These are phyloP conservation scores for Cryphonectria japonica DNA, from an alignment of 2,329 filamentous ascomycete species.

Conservation along the genomic window DNA sequence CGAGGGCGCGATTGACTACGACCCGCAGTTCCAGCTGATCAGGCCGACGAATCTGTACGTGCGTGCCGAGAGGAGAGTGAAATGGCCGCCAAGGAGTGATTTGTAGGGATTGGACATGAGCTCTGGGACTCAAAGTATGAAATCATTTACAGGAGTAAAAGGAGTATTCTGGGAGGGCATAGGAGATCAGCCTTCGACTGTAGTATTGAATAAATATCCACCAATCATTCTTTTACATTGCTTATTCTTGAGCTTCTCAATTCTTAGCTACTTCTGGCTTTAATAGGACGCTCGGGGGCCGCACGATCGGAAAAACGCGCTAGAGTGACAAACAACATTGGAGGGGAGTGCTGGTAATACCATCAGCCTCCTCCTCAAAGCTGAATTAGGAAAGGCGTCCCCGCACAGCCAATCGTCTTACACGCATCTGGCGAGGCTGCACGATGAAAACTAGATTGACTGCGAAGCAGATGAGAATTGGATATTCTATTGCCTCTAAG, in stretches of 20 bases:
- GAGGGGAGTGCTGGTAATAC: not conserved
- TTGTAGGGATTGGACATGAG: not conserved
- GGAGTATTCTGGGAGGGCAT: not conserved
- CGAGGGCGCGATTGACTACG: constrained; percentile 58
- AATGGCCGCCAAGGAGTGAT: constrained; percentile 46
- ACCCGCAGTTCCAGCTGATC: constrained; percentile 63
- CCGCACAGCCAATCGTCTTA: constrained; percentile 25
- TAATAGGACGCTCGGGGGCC: too few species aligned
- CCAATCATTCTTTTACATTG: not conserved
- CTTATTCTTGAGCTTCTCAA: not conserved
- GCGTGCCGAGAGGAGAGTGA: constrained; percentile 50
- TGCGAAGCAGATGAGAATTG: not conserved
- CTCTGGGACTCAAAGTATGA: not conserved
- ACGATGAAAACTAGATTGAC: not conserved
- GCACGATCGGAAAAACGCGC: too few species aligned
- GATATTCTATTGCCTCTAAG: not conserved
- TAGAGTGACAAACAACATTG: not conserved
- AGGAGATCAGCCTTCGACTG: not conserved
- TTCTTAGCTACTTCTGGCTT: too few species aligned
- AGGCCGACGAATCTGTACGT: constrained; percentile 59
- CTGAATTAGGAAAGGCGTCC: not conserved
- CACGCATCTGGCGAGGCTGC: not conserved
- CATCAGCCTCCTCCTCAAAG: constrained; percentile 14
- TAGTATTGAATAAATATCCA: not conserved
- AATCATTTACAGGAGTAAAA: not conserved